Percentiles rank a stretch among this genome's conserved stretches.
phyloP scores from a whole-genome alignment of 306 rosid genomes.

The Alnus rubra region DNA sequence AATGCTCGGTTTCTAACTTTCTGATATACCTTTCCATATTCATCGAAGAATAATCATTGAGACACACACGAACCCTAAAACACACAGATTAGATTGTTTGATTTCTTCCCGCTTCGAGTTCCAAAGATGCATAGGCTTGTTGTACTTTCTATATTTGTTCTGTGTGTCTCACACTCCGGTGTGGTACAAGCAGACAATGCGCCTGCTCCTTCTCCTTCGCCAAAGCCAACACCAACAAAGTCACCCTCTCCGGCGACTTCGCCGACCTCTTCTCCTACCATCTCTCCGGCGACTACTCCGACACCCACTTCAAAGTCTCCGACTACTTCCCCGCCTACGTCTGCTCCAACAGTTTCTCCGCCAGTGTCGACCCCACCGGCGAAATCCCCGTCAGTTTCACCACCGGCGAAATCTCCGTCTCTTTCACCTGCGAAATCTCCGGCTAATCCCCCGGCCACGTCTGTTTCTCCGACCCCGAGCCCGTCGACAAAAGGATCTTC shows the following conservation, averaged over 20 bases:
- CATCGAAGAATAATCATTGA: background rate
- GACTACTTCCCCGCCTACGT: conserved; percentile 42
- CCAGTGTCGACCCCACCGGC: conserved; percentile 23
- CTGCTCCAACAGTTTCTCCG: conserved; percentile 35
- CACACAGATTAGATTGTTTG: background rate
- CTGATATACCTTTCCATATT: background rate
- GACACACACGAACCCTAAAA: background rate
- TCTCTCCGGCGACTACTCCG: conserved; percentile 24
- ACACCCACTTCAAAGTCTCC: conserved; percentile 63
- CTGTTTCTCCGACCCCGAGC: conserved; percentile 24
- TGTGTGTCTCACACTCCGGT: conserved; percentile 20
- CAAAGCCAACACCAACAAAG: conserved; percentile 34
- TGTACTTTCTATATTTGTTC: conserved; percentile 28
- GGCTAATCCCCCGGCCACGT: conserved; percentile 37
- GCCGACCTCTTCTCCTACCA: conserved; percentile 50
- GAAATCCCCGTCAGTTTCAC: conserved; percentile 32
- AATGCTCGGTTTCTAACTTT: conserved; percentile 17
- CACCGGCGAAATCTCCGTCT: background rate
- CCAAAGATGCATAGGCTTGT: conserved; percentile 35
- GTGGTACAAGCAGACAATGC: conserved; percentile 51
- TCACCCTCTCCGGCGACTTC: conserved; percentile 26
- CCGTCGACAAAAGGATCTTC: conserved; percentile 16
- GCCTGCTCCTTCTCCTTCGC: conserved; percentile 75
- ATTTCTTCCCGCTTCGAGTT: background rate
- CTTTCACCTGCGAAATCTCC: conserved; percentile 14